phyloP scores from a whole-genome alignment of 2,329 filamentous ascomycete genomes.

The Triangularia setosa region DNA sequence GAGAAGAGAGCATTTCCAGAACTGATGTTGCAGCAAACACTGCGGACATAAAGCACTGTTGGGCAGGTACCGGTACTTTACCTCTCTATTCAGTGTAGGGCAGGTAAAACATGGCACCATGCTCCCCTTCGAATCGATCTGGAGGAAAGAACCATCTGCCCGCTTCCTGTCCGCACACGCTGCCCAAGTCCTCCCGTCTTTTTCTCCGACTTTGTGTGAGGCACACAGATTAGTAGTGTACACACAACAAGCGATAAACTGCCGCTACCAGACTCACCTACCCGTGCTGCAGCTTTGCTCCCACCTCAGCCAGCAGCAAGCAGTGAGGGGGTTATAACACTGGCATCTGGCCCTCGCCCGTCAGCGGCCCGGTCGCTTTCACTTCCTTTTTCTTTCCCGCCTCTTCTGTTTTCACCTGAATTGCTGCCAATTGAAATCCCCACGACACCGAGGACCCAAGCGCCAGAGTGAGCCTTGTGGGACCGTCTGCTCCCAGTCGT shows the following conservation, averaged over 20 bases:
- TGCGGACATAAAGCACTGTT: background rate
- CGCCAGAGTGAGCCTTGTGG: too few species aligned
- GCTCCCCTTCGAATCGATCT: background rate
- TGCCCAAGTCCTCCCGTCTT: background rate
- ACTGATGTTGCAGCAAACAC: background rate
- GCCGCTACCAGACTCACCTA: background rate
- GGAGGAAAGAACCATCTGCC: background rate
- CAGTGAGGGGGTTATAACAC: background rate
- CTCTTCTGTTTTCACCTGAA: background rate
- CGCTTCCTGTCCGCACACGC: too few species aligned
- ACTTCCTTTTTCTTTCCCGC: background rate
- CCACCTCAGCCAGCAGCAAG: background rate
- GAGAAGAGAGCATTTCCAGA: background rate
- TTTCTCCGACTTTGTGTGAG: background rate
- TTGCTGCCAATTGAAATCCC: background rate
- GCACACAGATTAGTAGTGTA: background rate
- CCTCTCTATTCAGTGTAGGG: too few species aligned
- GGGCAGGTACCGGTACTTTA: background rate
- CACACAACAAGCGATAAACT: background rate
- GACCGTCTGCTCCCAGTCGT: too few species aligned
- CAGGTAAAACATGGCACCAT: background rate
- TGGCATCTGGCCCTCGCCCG: background rate
- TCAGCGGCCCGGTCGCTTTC: background rate
- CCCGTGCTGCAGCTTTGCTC: background rate
- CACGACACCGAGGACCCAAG: background rate